phyloP scores from a whole-genome alignment of 148 eudicot species.

The Rhododendron griersonianum region DNA sequence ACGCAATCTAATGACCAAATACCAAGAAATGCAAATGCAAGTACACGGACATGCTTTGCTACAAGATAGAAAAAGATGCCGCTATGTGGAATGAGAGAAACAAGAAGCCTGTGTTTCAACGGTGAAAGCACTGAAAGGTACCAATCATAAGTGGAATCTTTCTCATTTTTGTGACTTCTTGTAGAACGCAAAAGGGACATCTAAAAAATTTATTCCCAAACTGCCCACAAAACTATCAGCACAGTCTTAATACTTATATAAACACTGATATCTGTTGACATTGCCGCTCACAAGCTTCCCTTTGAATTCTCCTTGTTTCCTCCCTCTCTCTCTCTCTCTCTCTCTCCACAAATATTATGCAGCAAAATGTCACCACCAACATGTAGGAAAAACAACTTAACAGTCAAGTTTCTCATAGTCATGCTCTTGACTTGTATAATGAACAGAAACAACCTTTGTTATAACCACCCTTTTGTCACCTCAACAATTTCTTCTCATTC shows the following conservation, averaged over 20 bases:
- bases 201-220: not conserved
- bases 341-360: not conserved
- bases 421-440: slow-evolving; percentile 37
- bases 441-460: slow-evolving; percentile 41
- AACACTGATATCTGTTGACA: slow-evolving; percentile 19
- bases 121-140: not conserved
- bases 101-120: not conserved
- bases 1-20: not conserved
- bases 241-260: not conserved
- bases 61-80: slow-evolving; percentile 1
- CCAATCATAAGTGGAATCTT: slow-evolving; percentile 10
- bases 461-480: slow-evolving; percentile 45
- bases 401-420: slow-evolving; percentile 31
- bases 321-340: slow-evolving; percentile 10
- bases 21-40: not conserved
- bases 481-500: slow-evolving; percentile 17
- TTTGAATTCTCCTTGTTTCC: slow-evolving; percentile 26
- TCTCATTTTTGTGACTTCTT: slow-evolving; percentile 1
- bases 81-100: not conserved
- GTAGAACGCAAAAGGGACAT: not conserved
- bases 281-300: slow-evolving; percentile 21
- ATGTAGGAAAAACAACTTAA: slow-evolving; percentile 20
- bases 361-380: slow-evolving; percentile 26
- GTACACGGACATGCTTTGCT: not conserved
- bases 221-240: not conserved